Base-by-base conservation (phyloP, 176 grass and related monocot species). In the Oryza meridionalis region DNA sequence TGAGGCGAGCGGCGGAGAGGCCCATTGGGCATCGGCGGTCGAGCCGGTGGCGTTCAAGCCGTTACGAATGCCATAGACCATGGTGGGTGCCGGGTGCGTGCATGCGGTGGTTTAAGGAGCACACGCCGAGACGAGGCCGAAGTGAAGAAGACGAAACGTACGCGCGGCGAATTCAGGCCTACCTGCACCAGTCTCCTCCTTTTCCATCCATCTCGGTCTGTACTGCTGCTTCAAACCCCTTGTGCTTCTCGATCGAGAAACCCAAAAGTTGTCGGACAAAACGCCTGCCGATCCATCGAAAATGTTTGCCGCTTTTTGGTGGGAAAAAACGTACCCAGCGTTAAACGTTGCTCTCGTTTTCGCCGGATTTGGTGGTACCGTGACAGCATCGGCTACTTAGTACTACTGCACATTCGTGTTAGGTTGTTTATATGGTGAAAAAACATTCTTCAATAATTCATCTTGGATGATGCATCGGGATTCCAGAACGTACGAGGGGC, bases 121-220 rank as follows among this genome's bases (percentile, higher is more conserved):
- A 8, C 62, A 8, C 62, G 77, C 15, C 24, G 22, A 44, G 22
- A 45, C 9, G 4, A 40, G 75, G 46, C 19, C 33, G 3, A 37
- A 68, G 7, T 67, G 70, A 61, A 10, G 16, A 19, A 62, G 58
- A 62, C 21, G 58, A 62, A 11, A 62, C 58, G 58, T 24, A 24
- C n/a, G 2, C 58, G 10, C 16, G 15, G 49, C 40, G 40, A 38
- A 78, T 85, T 88, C 90, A 79, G 42, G 70, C 83, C 90, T 75
- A 83, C 61, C 69, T 22, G 75, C 64, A 86, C 68, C 90, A 75
- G 69, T 61, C 73, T n/a, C 0, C 27, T 21, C 35, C 70, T 40
- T 55, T 82, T 70, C 16, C 75, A 65, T 22, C 9, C 42, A 13
- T 62, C 26, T 70, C 19, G 27, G 4, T 19, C 42, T 9, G 10